Percentiles rank a stretch among this genome's conserved stretches.
Evolutionary conservation across 164 flowering plant genomes (phyloP).

Genomic region (Euptelea pleiosperma): DNA sequence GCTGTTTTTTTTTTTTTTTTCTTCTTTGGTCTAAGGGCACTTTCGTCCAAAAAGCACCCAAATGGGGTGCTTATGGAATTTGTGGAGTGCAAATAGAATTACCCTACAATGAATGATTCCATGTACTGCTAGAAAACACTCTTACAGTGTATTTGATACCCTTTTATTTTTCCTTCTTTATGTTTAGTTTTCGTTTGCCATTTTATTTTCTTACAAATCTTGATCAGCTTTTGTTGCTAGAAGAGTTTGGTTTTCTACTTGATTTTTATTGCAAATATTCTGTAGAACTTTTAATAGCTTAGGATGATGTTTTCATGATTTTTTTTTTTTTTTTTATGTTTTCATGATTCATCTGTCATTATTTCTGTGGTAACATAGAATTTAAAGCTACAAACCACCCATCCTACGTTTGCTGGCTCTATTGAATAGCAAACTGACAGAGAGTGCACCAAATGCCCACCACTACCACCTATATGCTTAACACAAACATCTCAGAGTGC

Average conservation of each 20-base stretch:
- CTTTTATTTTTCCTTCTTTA: not conserved
- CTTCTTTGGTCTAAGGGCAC: no score
- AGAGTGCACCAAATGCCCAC: no score
- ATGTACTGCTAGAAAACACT: not conserved
- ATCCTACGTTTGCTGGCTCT: no score
- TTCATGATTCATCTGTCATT: conserved; percentile 7
- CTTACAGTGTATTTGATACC: not conserved
- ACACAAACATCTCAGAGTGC: no score
- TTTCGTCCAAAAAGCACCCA: no score
- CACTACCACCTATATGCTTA: no score
- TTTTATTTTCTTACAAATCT: not conserved
- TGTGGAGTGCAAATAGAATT: no score
- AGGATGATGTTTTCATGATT: not conserved
- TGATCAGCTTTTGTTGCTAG: no score
- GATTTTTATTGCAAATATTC: not conserved
- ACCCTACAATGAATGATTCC: not conserved
- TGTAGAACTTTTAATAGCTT: not conserved
- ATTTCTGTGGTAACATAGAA: not conserved
- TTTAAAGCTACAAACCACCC: not conserved
- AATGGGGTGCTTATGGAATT: no score
- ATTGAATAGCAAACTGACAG: no score
- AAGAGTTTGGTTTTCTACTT: not conserved
- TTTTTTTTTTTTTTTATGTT: no score
- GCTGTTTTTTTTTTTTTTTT: no score
- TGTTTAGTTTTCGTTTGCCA: not conserved